phyloP scores from a whole-genome alignment of 139 green algal genomes.

The Zygnema circumcarinatum region DNA sequence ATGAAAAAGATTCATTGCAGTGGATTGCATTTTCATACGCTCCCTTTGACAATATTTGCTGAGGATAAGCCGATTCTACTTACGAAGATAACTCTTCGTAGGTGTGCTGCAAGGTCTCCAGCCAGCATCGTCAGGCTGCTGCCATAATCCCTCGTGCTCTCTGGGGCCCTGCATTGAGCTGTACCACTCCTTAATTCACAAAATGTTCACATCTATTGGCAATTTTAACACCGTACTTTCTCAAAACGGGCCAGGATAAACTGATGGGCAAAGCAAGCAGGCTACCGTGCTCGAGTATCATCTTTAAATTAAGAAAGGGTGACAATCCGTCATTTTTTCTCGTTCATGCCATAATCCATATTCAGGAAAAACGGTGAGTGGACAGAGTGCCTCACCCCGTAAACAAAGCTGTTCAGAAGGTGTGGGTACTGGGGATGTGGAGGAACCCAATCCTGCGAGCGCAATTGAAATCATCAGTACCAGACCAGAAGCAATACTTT shows the following conservation, averaged over 20 bases:
- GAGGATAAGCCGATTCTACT: not conserved
- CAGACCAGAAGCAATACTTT: too few relatives aligned
- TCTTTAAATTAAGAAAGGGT: not conserved
- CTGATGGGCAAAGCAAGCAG: not conserved
- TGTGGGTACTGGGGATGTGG: not conserved
- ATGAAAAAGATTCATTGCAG: not conserved
- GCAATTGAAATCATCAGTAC: too few relatives aligned
- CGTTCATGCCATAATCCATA: too few relatives aligned
- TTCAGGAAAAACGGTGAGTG: too few relatives aligned
- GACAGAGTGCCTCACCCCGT: too few relatives aligned
- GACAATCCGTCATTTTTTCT: too few relatives aligned
- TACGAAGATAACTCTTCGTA: not conserved
- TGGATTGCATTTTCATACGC: not conserved
- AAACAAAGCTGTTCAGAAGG: not conserved
- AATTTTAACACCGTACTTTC: not conserved
- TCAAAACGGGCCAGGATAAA: not conserved
- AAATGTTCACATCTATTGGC: not conserved
- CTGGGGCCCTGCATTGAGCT: not conserved
- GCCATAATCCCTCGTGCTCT: not conserved
- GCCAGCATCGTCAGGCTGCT: not conserved
- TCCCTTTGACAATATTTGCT: not conserved
- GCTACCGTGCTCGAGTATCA: not conserved
- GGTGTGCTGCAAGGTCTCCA: not conserved
- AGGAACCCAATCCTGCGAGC: not conserved
- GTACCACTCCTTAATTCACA: too few relatives aligned